Evolutionary conservation across 805 yeast species (phyloP), one percentile per base, ranked within the genome.

Genomic region (Wickerhamiella siamensis): DNA sequence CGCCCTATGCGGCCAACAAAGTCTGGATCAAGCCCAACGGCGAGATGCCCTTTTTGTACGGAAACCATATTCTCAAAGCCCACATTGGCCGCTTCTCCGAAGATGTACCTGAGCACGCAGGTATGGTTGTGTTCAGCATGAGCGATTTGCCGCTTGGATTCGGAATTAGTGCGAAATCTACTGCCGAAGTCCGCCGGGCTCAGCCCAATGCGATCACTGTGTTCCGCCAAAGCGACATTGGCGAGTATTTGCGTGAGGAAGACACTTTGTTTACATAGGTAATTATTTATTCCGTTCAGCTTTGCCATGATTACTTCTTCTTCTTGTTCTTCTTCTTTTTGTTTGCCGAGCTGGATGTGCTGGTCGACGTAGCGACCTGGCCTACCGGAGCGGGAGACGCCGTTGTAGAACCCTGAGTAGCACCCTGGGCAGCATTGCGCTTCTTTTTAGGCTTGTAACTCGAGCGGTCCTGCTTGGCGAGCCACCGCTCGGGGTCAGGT

Each of bases 91-190:
- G 86, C 54, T 84, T 91, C 82, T 81, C 94, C 42, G 98, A 91
- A 51, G 97, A 91, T 58, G 83, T 91, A 43, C 97, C 97, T 24
- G 97, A 88, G 62, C 98, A 91, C 57, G 91, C 95, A 2, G 98
- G 98, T 56, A 87, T 91, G 18, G 71, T 91, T 50, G 79, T 91
- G 14, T 84, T 73, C 54, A 79, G 94, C 8, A 91, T 91, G 97
- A 69, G 71, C 45, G 98, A 91, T 60, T 74, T 78, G 24, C 95
- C 98, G 17, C 68, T 88, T 31, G 98, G 98, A 0, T 91, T 91
- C 55, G 98, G 98, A 46, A 93, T 91, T 10, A 74, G 87, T 54
- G 87, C 97, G 27, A 87, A 83, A 62, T 77, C 94, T 26, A 86
- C 97, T 8, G 70, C 76, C 27, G 98, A 88, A 59, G 76, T 91